Evolutionary conservation across 148 eudicot genomes (phyloP).

Genomic region (Drosera capensis): DNA sequence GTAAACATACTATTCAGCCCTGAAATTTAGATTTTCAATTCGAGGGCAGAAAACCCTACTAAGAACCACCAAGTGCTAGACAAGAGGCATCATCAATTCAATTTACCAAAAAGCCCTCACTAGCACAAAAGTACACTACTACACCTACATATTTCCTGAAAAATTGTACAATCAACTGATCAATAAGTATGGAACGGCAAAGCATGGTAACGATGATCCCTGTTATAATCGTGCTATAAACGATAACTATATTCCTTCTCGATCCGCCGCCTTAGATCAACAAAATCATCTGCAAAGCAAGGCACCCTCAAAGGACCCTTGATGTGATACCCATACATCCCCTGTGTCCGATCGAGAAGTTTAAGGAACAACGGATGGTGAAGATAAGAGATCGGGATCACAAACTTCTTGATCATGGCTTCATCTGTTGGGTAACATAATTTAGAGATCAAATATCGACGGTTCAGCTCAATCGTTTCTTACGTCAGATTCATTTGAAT

Average conservation of each 20-base stretch:
- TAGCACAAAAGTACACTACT: too few relatives aligned
- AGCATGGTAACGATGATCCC: constrained; percentile 8
- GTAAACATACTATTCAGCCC: too few relatives aligned
- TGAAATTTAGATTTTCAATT: too few relatives aligned
- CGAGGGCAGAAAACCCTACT: too few relatives aligned
- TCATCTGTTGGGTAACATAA: constrained; percentile 14
- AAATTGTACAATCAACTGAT: too few relatives aligned
- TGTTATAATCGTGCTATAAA: constrained; percentile 9
- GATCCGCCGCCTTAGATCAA: constrained; percentile 28
- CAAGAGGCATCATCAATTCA: too few relatives aligned
- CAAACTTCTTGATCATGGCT: constrained; percentile 10
- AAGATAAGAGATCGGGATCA: constrained; percentile 35
- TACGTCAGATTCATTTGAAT: too few relatives aligned
- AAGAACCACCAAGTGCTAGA: too few relatives aligned
- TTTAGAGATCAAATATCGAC: too few relatives aligned
- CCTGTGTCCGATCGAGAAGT: constrained; percentile 30
- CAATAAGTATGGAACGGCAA: constrained; percentile 27
- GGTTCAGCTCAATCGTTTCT: too few relatives aligned
- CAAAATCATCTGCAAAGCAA: constrained; percentile 36
- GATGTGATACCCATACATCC: constrained; percentile 31
- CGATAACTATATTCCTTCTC: constrained; percentile 13
- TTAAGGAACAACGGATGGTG: constrained; percentile 29
- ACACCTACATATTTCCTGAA: too few relatives aligned
- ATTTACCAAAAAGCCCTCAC: too few relatives aligned
- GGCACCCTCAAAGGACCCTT: constrained; percentile 37